Percentiles rank a stretch among this genome's conserved stretches.
Evolutionary conservation across 2,329 filamentous ascomycete species (phyloP).

Genomic region (Colletotrichum sp.): DNA sequence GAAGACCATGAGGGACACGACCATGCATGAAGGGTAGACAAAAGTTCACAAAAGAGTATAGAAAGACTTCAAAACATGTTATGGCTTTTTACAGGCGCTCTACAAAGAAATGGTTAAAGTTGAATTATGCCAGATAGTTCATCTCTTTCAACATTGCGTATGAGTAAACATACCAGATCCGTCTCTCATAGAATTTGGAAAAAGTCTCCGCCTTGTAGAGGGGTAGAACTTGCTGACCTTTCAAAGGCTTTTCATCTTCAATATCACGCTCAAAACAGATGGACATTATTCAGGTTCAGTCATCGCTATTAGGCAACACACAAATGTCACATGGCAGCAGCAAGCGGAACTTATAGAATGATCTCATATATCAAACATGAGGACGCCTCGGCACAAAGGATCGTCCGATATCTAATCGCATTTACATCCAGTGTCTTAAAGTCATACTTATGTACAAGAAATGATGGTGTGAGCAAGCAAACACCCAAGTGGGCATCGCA

Average conservation of each 20-base stretch:
- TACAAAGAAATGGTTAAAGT: fast-evolving
- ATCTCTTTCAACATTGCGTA: fast-evolving
- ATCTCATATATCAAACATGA: conserved; percentile 14
- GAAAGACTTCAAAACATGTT: neutral
- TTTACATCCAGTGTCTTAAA: conserved; percentile 19
- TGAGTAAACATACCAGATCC: no score
- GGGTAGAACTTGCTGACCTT: no score
- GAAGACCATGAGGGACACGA: conserved; percentile 35
- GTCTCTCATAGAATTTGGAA: no score
- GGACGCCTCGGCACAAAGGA: conserved; percentile 1
- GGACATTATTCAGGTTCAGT: neutral
- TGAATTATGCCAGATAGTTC: no score
- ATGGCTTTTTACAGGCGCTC: no score
- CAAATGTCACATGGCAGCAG: fast-evolving
- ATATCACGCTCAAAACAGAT: neutral
- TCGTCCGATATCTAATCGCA: neutral
- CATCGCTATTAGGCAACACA: fast-evolving
- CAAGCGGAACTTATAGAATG: neutral
- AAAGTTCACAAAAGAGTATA: neutral
- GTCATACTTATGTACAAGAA: conserved; percentile 20
- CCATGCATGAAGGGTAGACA: conserved; percentile 6
- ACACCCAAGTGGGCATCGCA: neutral
- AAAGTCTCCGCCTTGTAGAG: no score
- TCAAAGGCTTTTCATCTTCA: neutral
- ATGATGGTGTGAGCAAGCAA: neutral